Base-by-base conservation (phyloP, 208 protist species). In the Plasmodiophora brassicae region DNA sequence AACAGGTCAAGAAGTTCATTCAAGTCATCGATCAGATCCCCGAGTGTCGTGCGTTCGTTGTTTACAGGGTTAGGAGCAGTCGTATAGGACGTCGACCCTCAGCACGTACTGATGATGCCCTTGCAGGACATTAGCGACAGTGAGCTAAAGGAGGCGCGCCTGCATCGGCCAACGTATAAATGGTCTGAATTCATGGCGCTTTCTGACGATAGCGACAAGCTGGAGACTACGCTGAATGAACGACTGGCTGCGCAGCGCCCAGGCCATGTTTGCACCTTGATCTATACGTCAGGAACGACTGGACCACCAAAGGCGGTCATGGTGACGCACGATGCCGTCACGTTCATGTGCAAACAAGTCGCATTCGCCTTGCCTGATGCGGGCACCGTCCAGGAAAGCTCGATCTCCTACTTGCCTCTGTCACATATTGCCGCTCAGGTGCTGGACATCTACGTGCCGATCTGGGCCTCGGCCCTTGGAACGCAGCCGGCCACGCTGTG, bases 261-360 rank as follows among this genome's bases (percentile, higher is more conserved):
- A 20, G 72, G 89, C 39, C 71, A 92, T 32, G 72, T 43, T 43
- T 92, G 90, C 14, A 89, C 88, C 5, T 65, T 94, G 1, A 94
- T 94, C 45, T 95, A 95, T 88, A 94, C 93, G 1, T 91, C 85
- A 36, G 93, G 93, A 72, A 95, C 93, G 0, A 95, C 93, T 1
- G 88, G 88, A 35, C 44, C 65, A 54, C 86, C 86, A 1, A 92
- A 92, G 72, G 91, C 78, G 0, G 92, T 93, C 25, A 93, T 93
- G 88, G 45, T 93, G 20, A 87, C 88, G 14, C 91, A 93, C 45
- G 91, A 93, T 88, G 91, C 91, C 87, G 20, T 91, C 10, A 90
- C 86, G n/a, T 93, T 71, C 46, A 91, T 72, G 20, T 14, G 20
- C 20, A 46, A 84, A 25, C 20, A 71, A 22, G 22, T 84, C n/a